These are phyloP conservation scores for Sungouiella thailandica DNA, from an alignment of 805 yeast species.

Conservation along the genomic window DNA sequence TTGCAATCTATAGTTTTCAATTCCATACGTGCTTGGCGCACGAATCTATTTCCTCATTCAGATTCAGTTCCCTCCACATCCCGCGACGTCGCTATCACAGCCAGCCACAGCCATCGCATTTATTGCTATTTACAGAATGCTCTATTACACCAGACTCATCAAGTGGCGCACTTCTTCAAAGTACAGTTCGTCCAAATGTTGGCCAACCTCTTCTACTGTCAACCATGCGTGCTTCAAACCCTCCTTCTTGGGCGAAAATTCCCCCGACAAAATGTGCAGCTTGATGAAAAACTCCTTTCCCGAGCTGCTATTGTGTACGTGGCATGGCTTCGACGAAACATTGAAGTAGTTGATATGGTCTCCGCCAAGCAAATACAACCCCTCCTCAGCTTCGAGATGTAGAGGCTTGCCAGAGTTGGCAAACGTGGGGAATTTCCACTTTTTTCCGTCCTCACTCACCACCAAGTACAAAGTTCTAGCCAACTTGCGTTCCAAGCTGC, in stretches of 20 bases:
- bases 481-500: constrained; percentile 73
- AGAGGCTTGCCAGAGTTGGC: constrained; percentile 43
- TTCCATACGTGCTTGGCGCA: too few species aligned
- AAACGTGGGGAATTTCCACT: constrained; percentile 83
- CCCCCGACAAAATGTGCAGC: constrained; percentile 85
- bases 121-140: constrained; percentile 6
- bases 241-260: constrained; percentile 43
- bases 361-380: constrained; percentile 70
- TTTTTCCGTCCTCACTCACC: constrained; percentile 40
- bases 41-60: too few species aligned
- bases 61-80: too few species aligned
- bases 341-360: constrained; percentile 76
- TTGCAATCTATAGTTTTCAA: too few species aligned
- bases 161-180: constrained; percentile 50
- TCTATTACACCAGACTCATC: constrained; percentile 34
- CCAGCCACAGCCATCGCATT: too few species aligned
- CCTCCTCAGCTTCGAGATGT: constrained; percentile 69
- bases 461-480: constrained; percentile 76
- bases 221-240: constrained; percentile 71
- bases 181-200: constrained; percentile 49
- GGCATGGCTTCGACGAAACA: constrained; percentile 84
- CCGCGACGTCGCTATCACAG: too few species aligned
- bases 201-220: constrained; percentile 68
- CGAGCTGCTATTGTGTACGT: constrained; percentile 34
- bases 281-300: constrained; percentile 67